Base-by-base conservation (phyloP, 2,329 filamentous ascomycete genomes). In the Aulographum hederae region DNA sequence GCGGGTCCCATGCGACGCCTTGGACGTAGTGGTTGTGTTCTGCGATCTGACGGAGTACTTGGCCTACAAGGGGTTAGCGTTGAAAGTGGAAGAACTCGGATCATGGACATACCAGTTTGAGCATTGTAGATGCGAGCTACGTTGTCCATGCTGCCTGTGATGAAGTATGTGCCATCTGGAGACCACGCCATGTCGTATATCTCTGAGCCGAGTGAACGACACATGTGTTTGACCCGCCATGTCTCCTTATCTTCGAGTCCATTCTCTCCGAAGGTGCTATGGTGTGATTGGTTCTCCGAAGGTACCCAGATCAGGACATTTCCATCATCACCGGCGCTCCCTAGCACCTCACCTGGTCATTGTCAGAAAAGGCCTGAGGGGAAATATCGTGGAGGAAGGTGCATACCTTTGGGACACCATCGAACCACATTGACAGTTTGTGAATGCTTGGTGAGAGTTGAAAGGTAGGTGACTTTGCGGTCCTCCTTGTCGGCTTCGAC, bases 101-200 rank as follows among this genome's bases (percentile, higher is more conserved):
- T 32, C 19, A 13, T 28, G 31, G 32, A 43, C 66, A 40, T 61
- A 85, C 81, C 86, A 45, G 79, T 89, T 40, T 79, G 77, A 34
- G 85, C 80, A 54, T 92, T 94, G 63, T 94, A 95, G 44, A 98
- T 95, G 37, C 86, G 72, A 36, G 89, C 85, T 50, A 95, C 77
- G 52, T 98, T 98, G 59, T 98, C 89, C 85, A 98, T 95, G 58
- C 89, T 95, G 25, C 89, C 89, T 16, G 91, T 94, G 45, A 98
- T 94, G 60, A 98, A 93, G 58, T 91, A 89, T 25, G 75, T 63
- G 25, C 80, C 84, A 53, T 98, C 89, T n/a, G 91, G 91, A 30
- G 89, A 95, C 91, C 89, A 98, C 31, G 89, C 89, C 35, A 98
- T 61, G 54, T 98, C 89, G 57, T 98, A 98, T 42, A 98, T 95